Percentiles rank a stretch among this genome's conserved stretches.
These are phyloP conservation scores for Neophaeococcomyces mojaviensis DNA, from an alignment of 2,329 filamentous ascomycete genomes.

Conservation along the genomic window DNA sequence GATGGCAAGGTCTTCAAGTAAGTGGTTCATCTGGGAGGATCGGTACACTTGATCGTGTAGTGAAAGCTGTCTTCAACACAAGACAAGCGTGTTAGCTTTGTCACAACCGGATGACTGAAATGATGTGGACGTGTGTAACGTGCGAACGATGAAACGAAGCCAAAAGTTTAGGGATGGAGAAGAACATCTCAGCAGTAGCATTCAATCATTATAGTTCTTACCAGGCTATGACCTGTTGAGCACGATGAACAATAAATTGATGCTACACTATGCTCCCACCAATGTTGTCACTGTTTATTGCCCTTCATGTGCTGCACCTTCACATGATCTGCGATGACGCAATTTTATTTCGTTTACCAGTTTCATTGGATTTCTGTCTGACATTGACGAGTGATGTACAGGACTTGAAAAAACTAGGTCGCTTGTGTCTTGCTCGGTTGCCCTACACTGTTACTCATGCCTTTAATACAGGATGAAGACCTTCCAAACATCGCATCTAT, in stretches of 20 bases:
- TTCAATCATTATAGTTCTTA: background rate
- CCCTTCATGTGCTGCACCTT: too few relatives aligned
- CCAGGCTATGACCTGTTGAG: too few relatives aligned
- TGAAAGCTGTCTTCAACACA: too few relatives aligned
- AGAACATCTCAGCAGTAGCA: background rate
- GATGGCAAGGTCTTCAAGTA: constrained; percentile 99
- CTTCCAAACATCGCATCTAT: background rate
- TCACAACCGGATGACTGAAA: background rate
- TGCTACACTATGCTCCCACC: too few relatives aligned
- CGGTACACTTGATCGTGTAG: background rate
- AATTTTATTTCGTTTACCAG: too few relatives aligned
- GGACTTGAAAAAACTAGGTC: too few relatives aligned
- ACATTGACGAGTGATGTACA: too few relatives aligned
- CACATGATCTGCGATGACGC: too few relatives aligned
- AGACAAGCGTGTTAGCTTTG: background rate
- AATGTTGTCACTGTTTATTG: too few relatives aligned
- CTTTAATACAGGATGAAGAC: constrained; percentile 3
- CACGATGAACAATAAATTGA: too few relatives aligned
- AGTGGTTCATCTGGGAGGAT: constrained; percentile 26
- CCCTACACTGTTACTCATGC: background rate
- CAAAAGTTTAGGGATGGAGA: background rate
- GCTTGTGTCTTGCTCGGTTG: too few relatives aligned
- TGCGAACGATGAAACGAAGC: background rate
- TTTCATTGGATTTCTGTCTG: too few relatives aligned
- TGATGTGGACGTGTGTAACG: background rate